These are phyloP conservation scores for Verbena officinalis DNA, from an alignment of 257 asterid species.

Conservation along the genomic window DNA sequence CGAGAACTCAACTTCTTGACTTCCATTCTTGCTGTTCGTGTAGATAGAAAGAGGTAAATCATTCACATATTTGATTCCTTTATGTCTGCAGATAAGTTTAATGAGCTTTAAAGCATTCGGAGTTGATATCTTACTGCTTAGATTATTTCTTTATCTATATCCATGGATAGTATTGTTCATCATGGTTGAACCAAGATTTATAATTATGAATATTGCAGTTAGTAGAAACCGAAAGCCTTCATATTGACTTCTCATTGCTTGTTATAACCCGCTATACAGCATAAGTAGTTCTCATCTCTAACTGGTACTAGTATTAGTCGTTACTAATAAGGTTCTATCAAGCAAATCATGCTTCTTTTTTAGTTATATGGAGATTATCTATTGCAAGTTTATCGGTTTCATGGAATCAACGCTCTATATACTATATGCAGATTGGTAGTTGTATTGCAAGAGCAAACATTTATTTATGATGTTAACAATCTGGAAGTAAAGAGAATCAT, in stretches of 20 bases:
- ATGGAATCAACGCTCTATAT: constrained; percentile 25
- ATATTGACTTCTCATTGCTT: too few relatives aligned
- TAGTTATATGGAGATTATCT: too few relatives aligned
- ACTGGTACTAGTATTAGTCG: too few relatives aligned
- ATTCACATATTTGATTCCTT: constrained; percentile 10
- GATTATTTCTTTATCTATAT: too few relatives aligned
- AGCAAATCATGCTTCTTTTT: too few relatives aligned
- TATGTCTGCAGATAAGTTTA: constrained; percentile 23
- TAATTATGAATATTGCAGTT: neutral
- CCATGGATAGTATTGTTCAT: too few relatives aligned
- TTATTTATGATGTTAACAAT: constrained; percentile 73
- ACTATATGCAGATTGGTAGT: constrained; percentile 78
- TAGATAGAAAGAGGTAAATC: constrained; percentile 70
- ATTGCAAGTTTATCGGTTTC: too few relatives aligned
- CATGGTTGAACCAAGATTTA: constrained; percentile 1
- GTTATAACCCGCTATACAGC: too few relatives aligned
- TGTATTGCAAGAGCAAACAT: constrained; percentile 75
- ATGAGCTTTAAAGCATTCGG: constrained; percentile 5
- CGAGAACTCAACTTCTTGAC: constrained; percentile 89
- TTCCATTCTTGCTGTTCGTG: constrained; percentile 81
- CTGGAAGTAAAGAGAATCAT: constrained; percentile 69
- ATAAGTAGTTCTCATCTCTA: too few relatives aligned
- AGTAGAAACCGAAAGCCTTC: constrained; percentile 14
- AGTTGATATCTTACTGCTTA: neutral
- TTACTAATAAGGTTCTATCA: too few relatives aligned